Conservation (phyloP, 805 yeast genomes). For the Scheffersomyces stipitis region DNA sequence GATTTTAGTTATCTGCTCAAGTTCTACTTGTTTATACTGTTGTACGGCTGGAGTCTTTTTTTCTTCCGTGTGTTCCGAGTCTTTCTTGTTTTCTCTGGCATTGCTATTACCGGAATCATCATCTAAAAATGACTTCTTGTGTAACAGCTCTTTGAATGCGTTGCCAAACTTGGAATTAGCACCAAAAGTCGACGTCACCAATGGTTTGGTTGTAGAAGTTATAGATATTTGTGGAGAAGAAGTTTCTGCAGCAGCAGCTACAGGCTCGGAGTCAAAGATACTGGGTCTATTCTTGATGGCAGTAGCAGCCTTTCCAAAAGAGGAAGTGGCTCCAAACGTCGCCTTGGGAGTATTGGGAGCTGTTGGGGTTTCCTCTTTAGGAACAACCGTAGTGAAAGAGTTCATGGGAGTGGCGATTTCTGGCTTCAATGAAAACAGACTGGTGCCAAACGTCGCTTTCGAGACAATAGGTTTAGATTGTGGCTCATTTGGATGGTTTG, state of each 20-base stretch:
- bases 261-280: constrained; percentile 26
- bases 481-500: constrained; percentile 7
- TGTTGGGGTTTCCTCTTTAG: constrained; percentile 8
- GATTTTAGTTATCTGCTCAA: constrained; percentile 53
- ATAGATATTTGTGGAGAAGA: not conserved
- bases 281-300: constrained; percentile 22
- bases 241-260: constrained; percentile 5
- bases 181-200: constrained; percentile 35
- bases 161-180: constrained; percentile 47
- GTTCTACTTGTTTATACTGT: constrained; percentile 57
- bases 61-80: constrained; percentile 13
- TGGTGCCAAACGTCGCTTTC: constrained; percentile 12
- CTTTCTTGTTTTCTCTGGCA: constrained; percentile 16
- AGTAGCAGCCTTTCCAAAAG: constrained; percentile 34
- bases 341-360: constrained; percentile 11
- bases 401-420: constrained; percentile 8
- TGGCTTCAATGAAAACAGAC: constrained; percentile 11
- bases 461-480: constrained; percentile 3
- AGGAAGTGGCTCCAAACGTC: constrained; percentile 41
- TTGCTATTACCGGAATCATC: constrained; percentile 15
- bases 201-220: not conserved
- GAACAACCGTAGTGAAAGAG: constrained; percentile 5
- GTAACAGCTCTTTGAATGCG: constrained; percentile 54
- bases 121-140: constrained; percentile 60
- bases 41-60: constrained; percentile 2